These are phyloP conservation scores for Tremellales sp. DNA, from an alignment of 1,284 basidiomycete species.

Conservation along the genomic window DNA sequence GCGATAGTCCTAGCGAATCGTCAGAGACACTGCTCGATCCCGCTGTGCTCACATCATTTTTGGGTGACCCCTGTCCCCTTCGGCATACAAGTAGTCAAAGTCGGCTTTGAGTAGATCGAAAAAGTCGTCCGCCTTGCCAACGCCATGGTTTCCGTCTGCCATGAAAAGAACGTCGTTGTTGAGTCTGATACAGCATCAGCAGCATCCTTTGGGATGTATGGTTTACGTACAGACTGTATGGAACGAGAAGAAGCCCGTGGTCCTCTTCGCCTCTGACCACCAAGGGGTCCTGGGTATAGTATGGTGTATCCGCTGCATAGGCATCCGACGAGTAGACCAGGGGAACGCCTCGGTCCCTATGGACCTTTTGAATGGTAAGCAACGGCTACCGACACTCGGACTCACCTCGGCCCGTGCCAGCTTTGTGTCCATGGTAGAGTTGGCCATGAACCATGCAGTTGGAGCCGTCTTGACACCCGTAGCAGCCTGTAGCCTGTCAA, in stretches of 20 bases:
- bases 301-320: constrained; percentile 43
- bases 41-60: constrained; percentile 1
- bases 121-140: too few relatives aligned
- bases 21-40: constrained; percentile 7
- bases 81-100: constrained; percentile 5
- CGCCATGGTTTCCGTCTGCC: neutral
- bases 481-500: constrained; percentile 26
- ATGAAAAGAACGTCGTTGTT: neutral
- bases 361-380: constrained; percentile 12
- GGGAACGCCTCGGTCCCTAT: constrained; percentile 23
- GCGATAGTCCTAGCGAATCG: constrained; percentile 8
- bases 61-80: constrained; percentile 5
- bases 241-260: constrained; percentile 16
- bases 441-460: constrained; percentile 38
- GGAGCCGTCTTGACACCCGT: constrained; percentile 16
- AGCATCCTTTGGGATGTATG: neutral
- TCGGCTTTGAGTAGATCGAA: constrained; percentile 14
- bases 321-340: constrained; percentile 8
- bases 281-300: constrained; percentile 27
- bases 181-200: neutral
- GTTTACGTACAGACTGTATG: constrained; percentile 30
- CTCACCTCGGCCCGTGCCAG: constrained; percentile 16
- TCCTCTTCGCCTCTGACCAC: constrained; percentile 9
- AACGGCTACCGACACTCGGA: neutral
- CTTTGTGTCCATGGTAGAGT: constrained; percentile 8